Evolutionary conservation across 495 filamentous ascomycete species (phyloP).

Genomic region (Aspergillus diversus): DNA sequence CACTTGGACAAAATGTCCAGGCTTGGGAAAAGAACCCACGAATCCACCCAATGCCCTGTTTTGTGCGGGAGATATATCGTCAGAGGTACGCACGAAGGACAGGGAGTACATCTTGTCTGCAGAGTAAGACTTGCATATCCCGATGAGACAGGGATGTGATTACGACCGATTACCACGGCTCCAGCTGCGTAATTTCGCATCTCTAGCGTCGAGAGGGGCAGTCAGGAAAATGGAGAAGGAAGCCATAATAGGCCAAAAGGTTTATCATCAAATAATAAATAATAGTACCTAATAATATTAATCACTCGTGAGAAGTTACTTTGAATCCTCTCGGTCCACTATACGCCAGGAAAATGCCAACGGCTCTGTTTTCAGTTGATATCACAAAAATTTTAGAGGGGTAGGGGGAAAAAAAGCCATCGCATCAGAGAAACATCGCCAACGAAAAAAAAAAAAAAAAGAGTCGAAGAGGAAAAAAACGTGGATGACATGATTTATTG

Average conservation of each 20-base stretch:
- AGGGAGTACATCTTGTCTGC: not conserved
- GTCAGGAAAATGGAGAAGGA: not conserved
- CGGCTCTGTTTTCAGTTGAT: conserved; percentile 25
- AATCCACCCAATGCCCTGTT: not conserved
- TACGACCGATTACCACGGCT: not conserved
- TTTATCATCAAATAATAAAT: conserved; percentile 9
- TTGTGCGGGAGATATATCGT: not conserved
- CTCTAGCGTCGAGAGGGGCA: conserved; percentile 10
- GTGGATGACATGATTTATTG: not conserved
- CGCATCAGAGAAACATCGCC: conserved; percentile 19
- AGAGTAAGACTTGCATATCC: not conserved
- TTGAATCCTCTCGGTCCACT: conserved; percentile 21
- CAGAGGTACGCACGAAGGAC: not conserved
- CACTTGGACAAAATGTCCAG: not conserved
- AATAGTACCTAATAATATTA: conserved; percentile 12
- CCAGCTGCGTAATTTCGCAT: conserved; percentile 21
- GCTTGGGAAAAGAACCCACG: not conserved
- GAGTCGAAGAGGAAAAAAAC: conserved; percentile 15
- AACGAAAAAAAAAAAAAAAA: conserved; percentile 28
- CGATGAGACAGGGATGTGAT: not conserved
- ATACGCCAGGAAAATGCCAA: conserved; percentile 34
- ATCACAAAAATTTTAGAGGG: conserved; percentile 21
- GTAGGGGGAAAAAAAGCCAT: conserved; percentile 6
- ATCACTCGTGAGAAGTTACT: conserved; percentile 5
- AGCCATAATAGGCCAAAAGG: conserved; percentile 1